Conservation (phyloP, 1,284 basidiomycete genomes). For the Ganoderma lucidum region DNA sequence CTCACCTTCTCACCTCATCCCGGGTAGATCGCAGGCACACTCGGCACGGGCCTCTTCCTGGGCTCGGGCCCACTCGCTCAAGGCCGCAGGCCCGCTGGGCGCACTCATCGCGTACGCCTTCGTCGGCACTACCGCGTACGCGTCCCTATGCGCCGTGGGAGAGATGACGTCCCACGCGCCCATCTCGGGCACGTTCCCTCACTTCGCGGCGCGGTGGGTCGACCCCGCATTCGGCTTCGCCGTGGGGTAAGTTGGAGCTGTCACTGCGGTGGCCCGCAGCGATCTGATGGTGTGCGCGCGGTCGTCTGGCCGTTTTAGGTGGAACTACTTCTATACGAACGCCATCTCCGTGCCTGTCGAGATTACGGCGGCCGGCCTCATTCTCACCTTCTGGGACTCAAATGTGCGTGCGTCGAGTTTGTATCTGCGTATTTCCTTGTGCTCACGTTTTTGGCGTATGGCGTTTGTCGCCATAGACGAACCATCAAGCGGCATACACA, state of each 20-base stretch:
- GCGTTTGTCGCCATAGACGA: too few species aligned
- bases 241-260: slow-evolving; percentile 43
- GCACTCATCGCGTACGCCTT: slow-evolving; percentile 68
- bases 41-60: slow-evolving; percentile 84
- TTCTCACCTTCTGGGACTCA: slow-evolving; percentile 82
- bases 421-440: too few species aligned
- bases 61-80: slow-evolving; percentile 76
- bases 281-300: too few species aligned
- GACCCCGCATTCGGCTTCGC: slow-evolving; percentile 83
- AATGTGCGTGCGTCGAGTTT: slow-evolving; percentile 51
- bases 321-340: too few species aligned
- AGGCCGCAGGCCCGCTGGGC: slow-evolving; percentile 63
- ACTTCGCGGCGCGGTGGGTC: slow-evolving; percentile 76
- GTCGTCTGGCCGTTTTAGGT: too few species aligned
- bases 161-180: slow-evolving; percentile 79
- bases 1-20: too few species aligned
- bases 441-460: too few species aligned
- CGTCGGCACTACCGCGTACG: slow-evolving; percentile 69
- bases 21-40: slow-evolving; percentile 71
- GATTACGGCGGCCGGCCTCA: slow-evolving; percentile 77
- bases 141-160: slow-evolving; percentile 69
- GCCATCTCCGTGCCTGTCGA: too few species aligned
- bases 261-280: too few species aligned
- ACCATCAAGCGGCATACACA: too few species aligned
- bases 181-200: slow-evolving; percentile 76